Evolutionary conservation across 2,329 filamentous ascomycete genomes (phyloP), one percentile per base, ranked within the genome.

Genomic region (Trichoderma aggressivum): DNA sequence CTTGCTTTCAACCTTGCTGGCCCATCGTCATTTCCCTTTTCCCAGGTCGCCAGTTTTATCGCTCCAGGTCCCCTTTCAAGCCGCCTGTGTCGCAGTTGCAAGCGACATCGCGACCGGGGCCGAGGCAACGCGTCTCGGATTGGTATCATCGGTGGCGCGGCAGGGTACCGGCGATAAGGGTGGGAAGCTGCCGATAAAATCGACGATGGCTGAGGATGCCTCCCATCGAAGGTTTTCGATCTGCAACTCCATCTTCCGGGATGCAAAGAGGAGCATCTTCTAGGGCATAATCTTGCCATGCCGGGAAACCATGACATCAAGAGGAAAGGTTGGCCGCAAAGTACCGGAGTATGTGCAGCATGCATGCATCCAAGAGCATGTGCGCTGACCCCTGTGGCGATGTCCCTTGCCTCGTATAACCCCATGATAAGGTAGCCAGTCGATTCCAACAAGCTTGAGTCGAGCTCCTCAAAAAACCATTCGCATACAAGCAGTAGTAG

Each of bases 1-100:
- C 26, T 67, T 71, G 69, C 69, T 50, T 60, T 60, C 62, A 32
- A 34, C 59, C 58, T 61, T 63, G 58, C 32, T 18, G 66, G 39
- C 56, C 55, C 39, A 58, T 69, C 66, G 55, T 69, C 66, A 69
- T 69, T 61, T 60, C 55, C 50, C 56, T 50, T 36, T 53, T 34
- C 63, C 50, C 2, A 21, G 28, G 24, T 34, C n/a, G 63, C 50
- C n/a, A n/a, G 28, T 61, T 26, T 61, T 61, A 21, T 69, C 56
- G 18, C 55, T 61, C 39, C n/a, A n/a, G n/a, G n/a, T n/a, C n/a
- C 53, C 64, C 56, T 16, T 61, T 61, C 28, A n/a, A 24, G 53
- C 14, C 36, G 39, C 12, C 28, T 53, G 28, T 58, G 50, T 50
- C 24, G 39, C 32, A 56, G 34, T 60, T n/a, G 32, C 61, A 11